Conservation (phyloP, 345 rosid species). For the Dovyalis caffra region DNA sequence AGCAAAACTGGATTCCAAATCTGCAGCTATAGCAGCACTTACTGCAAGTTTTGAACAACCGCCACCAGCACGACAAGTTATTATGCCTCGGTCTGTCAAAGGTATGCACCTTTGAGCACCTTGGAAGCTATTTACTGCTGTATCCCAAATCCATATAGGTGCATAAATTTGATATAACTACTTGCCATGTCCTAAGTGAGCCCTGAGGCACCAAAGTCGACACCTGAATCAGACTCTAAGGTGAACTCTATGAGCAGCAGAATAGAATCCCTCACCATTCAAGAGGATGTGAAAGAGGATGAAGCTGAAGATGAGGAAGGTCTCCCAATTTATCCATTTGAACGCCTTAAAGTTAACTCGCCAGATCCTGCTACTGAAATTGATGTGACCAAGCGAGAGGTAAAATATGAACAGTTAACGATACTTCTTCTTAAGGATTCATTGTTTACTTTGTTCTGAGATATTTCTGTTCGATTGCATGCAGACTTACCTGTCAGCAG, state of each 20-base stretch:
- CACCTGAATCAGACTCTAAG: constrained; percentile 52
- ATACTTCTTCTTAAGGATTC: not conserved
- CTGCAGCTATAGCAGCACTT: constrained; percentile 72
- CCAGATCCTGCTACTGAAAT: constrained; percentile 71
- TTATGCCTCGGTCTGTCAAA: constrained; percentile 71
- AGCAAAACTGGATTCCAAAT: constrained; percentile 49
- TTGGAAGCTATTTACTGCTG: not conserved
- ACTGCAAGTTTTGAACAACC: constrained; percentile 65
- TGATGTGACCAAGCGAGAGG: constrained; percentile 97
- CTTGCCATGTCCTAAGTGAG: constrained; percentile 44
- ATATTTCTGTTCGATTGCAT: constrained; percentile 7
- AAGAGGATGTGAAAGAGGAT: constrained; percentile 87
- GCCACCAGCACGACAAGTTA: constrained; percentile 58
- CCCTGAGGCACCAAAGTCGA: constrained; percentile 45
- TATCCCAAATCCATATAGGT: not conserved
- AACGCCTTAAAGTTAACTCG: constrained; percentile 68
- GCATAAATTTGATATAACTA: constrained; percentile 11
- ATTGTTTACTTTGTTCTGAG: not conserved
- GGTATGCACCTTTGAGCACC: constrained; percentile 37
- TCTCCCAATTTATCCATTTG: constrained; percentile 69
- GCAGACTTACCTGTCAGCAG: constrained; percentile 75
- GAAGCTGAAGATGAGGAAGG: constrained; percentile 96
- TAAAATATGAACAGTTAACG: constrained; percentile 22
- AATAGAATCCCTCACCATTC: constrained; percentile 74
- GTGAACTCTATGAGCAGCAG: constrained; percentile 69